Base-by-base conservation (phyloP, 768 basidiomycete genomes). In the Suillus placidus region DNA sequence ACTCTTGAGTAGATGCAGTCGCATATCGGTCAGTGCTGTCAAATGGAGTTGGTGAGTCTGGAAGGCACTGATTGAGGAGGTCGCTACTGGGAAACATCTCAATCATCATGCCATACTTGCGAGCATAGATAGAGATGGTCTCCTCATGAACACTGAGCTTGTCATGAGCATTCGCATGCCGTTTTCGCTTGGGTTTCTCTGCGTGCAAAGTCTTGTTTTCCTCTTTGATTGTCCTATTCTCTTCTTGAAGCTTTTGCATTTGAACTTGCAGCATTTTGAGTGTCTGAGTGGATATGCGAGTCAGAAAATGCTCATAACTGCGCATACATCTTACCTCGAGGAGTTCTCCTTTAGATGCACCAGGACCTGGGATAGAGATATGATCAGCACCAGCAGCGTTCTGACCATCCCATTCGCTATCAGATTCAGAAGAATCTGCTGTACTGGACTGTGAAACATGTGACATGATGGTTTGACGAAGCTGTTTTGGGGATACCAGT, bases 371-470 rank as follows among this genome's bases (percentile, higher is more conserved):
- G 20, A 47, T 47, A 23, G n/a, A 47, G 20, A 47, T 47, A n/a
- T 47, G 45, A 47, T n/a, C 45, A 23, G n/a, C n/a, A 47, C 1
- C 45, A 47, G 45, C 45, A 23, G 43, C 0, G 20, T 10, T n/a
- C 45, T 47, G 45, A n/a, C 20, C 45, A n/a, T 47, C 45, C 45
- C 9, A 47, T 47, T 47, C n/a, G 10, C 45, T 47, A 47, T 47
- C 45, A 47, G 43, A 45, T 45, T 45, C 20, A 45, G 45, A 47
- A 47, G 45, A 47, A 47, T 47, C 45, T 47, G 45, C 45, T 47
- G 45, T 2, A 2, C 43, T 45, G 43, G 45, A n/a, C 20, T 16
- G 4, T 3, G 14, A 45, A 45, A 47, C 45, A 47, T 47, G 45
- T 23, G 45, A 47, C 4, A 47, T n/a, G n/a, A 47, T 10, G 4